Evolutionary conservation across 2,329 filamentous ascomycete genomes (phyloP).

Genomic region (Cytospora piceae): DNA sequence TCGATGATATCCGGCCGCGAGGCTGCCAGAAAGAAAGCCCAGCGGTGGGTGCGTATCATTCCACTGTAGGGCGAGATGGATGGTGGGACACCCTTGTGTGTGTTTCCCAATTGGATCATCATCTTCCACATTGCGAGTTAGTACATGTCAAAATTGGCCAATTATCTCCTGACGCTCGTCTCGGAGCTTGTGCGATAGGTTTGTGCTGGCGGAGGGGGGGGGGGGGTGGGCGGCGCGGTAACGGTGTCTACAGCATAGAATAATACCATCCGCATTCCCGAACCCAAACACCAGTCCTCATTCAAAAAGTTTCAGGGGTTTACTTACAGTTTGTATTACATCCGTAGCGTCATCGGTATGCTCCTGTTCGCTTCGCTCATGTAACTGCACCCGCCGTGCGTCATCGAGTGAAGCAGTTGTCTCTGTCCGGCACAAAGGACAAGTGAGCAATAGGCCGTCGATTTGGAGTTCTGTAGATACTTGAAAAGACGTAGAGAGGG

Average conservation of each 20-base stretch:
- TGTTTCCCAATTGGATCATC: conserved; percentile 22
- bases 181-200: too few relatives aligned
- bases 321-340: neutral
- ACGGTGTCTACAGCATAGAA: too few relatives aligned
- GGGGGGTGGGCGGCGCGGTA: too few relatives aligned
- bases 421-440: conserved; percentile 8
- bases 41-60: conserved; percentile 7
- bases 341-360: neutral
- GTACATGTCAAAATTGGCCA: neutral
- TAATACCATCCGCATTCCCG: too few relatives aligned
- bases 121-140: neutral
- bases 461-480: neutral
- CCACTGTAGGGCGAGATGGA: conserved; percentile 15
- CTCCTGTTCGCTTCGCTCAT: neutral
- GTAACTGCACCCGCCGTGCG: neutral
- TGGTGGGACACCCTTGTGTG: conserved; percentile 14
- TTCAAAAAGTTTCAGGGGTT: too few relatives aligned
- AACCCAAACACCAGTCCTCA: too few relatives aligned
- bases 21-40: conserved; percentile 15
- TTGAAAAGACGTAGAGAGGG: neutral
- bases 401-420: conserved; percentile 6
- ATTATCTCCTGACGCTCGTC: too few relatives aligned
- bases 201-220: too few relatives aligned
- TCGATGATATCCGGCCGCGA: conserved; percentile 12
- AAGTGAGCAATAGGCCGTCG: neutral